Evolutionary conservation across 1,284 basidiomycete genomes (phyloP).

Genomic region (Polyporus tsugae): DNA sequence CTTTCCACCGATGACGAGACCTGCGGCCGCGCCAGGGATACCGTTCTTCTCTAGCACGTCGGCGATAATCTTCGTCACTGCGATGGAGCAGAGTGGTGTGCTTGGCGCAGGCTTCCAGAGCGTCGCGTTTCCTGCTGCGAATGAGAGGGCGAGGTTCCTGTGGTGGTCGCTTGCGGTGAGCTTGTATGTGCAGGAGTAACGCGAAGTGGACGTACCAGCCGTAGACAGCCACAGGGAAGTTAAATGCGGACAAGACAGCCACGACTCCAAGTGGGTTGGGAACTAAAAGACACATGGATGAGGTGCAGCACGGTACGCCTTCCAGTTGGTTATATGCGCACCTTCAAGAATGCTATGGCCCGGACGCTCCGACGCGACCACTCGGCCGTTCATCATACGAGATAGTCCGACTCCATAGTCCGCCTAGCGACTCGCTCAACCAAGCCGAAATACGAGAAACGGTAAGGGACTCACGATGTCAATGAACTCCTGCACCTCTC

Average conservation of each 20-base stretch:
- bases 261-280: slow-evolving; percentile 94
- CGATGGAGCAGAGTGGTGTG: slow-evolving; percentile 89
- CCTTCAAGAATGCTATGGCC: slow-evolving; percentile 92
- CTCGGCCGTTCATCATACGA: slow-evolving; percentile 89
- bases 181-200: not conserved
- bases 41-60: slow-evolving; percentile 84
- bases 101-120: slow-evolving; percentile 95
- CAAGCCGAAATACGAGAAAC: slow-evolving; percentile 20
- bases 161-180: slow-evolving; percentile 57
- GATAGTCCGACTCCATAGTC: slow-evolving; percentile 87
- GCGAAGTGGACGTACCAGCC: not conserved
- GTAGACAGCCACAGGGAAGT: slow-evolving; percentile 88
- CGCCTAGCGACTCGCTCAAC: slow-evolving; percentile 47
- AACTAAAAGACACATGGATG: slow-evolving; percentile 53
- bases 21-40: slow-evolving; percentile 84
- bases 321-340: slow-evolving; percentile 30
- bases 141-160: slow-evolving; percentile 91
- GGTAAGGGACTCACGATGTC: slow-evolving; percentile 74
- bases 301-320: not conserved
- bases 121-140: slow-evolving; percentile 92
- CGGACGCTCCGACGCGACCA: slow-evolving; percentile 87
- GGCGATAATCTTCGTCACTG: slow-evolving; percentile 86
- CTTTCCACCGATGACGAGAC: slow-evolving; percentile 85
- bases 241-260: slow-evolving; percentile 92
- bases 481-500: slow-evolving; percentile 95